Evolutionary conservation across 768 basidiomycete genomes (phyloP).

Genomic region (Lentinula guzmanii): DNA sequence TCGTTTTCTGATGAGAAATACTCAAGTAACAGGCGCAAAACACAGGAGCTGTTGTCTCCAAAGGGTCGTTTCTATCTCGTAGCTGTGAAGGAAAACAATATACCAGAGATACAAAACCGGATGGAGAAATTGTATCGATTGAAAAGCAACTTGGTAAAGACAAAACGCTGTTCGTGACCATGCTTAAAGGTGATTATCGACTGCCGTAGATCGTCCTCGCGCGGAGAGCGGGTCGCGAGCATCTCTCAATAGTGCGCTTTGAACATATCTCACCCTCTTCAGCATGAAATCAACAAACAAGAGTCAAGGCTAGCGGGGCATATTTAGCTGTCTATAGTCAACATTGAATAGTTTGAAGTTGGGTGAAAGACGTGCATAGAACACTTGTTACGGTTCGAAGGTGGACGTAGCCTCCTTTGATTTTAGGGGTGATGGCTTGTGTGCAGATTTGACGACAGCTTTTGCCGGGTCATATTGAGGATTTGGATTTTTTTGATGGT

Average conservation of each 20-base stretch:
- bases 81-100: constrained; percentile 78
- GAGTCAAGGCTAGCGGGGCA: too few relatives aligned
- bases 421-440: too few relatives aligned
- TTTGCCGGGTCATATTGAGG: too few relatives aligned
- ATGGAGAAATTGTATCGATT: constrained; percentile 53
- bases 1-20: background rate
- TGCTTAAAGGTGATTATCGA: constrained; percentile 19
- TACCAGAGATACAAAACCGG: constrained; percentile 53
- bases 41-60: constrained; percentile 61
- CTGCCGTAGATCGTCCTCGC: constrained; percentile 49
- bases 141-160: constrained; percentile 40
- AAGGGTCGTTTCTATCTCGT: constrained; percentile 85
- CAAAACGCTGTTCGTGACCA: background rate
- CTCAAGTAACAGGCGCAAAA: too few relatives aligned
- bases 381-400: too few relatives aligned
- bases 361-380: too few relatives aligned
- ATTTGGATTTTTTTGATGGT: too few relatives aligned
- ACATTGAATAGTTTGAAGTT: too few relatives aligned
- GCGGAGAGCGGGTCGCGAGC: constrained; percentile 81
- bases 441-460: too few relatives aligned
- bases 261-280: background rate
- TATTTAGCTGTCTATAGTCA: too few relatives aligned
- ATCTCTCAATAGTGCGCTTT: constrained; percentile 70
- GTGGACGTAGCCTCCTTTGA: too few relatives aligned
- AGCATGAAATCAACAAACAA: too few relatives aligned